These are phyloP conservation scores for Pythium aristosporum DNA, from an alignment of 352 stramenopile genomes.

Conservation along the genomic window DNA sequence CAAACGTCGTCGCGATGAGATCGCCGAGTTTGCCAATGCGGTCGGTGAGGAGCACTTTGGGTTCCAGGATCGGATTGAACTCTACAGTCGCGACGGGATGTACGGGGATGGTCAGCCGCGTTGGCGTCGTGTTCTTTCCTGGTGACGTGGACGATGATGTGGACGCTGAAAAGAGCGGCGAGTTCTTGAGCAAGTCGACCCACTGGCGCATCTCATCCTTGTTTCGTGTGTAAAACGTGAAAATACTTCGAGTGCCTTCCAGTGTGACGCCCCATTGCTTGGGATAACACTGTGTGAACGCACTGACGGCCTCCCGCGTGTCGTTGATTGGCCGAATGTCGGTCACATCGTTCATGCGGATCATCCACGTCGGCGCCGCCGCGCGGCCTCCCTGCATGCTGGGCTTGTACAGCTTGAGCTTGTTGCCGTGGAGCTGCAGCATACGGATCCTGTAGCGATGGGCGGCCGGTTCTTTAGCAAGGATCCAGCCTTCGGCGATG, in stretches of 20 bases:
- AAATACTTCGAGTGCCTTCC: slow-evolving; percentile 77
- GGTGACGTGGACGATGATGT: slow-evolving; percentile 7
- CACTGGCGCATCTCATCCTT: slow-evolving; percentile 80
- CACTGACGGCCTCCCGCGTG: slow-evolving; percentile 67
- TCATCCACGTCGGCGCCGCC: slow-evolving; percentile 65
- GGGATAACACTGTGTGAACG: slow-evolving; percentile 80
- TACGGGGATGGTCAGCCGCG: slow-evolving; percentile 73
- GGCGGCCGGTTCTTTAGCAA: slow-evolving; percentile 78
- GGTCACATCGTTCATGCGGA: slow-evolving; percentile 82
- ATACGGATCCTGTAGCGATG: slow-evolving; percentile 80
- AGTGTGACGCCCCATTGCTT: slow-evolving; percentile 87
- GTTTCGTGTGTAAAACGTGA: slow-evolving; percentile 84
- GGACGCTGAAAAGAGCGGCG: slow-evolving; percentile 58
- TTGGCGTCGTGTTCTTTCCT: slow-evolving; percentile 28
- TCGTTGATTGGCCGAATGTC: slow-evolving; percentile 86
- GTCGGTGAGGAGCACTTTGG: slow-evolving; percentile 66
- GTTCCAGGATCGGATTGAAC: slow-evolving; percentile 64
- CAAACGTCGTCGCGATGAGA: slow-evolving; percentile 64
- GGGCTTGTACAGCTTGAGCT: slow-evolving; percentile 82
- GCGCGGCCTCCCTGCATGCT: slow-evolving; percentile 76
- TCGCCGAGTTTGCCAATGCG: slow-evolving; percentile 79
- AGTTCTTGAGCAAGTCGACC: slow-evolving; percentile 89
- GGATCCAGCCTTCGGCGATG: slow-evolving; percentile 81
- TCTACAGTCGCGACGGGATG: slow-evolving; percentile 78
- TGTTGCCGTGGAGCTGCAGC: slow-evolving; percentile 77